Evolutionary conservation across 495 filamentous ascomycete genomes (phyloP), one percentile per base, ranked within the genome.

Genomic region (Trichocladium uniseriatum): DNA sequence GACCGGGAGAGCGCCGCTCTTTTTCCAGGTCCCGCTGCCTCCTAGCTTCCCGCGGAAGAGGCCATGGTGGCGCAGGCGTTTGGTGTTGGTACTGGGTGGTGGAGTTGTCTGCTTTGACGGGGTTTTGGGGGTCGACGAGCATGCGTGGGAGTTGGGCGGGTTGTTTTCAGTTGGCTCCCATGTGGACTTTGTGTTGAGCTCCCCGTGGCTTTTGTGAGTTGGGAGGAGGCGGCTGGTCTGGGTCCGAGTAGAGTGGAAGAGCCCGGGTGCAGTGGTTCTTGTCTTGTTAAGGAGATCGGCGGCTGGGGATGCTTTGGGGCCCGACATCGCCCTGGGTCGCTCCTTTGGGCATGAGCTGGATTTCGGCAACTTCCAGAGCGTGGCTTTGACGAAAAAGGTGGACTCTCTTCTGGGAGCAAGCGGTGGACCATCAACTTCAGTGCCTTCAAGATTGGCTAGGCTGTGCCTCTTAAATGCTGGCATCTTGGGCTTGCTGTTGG

Each of bases 181-280:
- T 27, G 3, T 27, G 24, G 24, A 27, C 24, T 27, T 52, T 5
- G 38, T 27, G 29, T 39, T 19, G 16, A 56, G 32, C 0, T 14
- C 40, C 18, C 43, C 48, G 36, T 44, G 44, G 34, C 53, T 56
- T 32, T 52, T 53, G 27, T 42, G 51, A 7, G 20, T 35, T 11
- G 48, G 18, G 10, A 49, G 7, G 24, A 51, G 35, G 10, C 48
- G 43, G 16, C 48, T 40, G 14, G 47, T 43, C 13, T 9, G 41
- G 27, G 43, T 54, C 11, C 41, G 48, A 5, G 16, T 13, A 18
- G 39, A 11, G 35, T 31, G 49, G 19, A 47, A 52, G 1, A 48
- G 44, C 4, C 27, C 45, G 1, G 57, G 48, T 0, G 20, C 19
- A 3, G 32, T 28, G 1, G 38, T 36, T 3, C 27, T 22, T 2